A percentile compares a stretch with the other conserved stretches of the same genome.
Evolutionary conservation across 139 green algal species (phyloP).

Genomic region (Closterium sp.): DNA sequence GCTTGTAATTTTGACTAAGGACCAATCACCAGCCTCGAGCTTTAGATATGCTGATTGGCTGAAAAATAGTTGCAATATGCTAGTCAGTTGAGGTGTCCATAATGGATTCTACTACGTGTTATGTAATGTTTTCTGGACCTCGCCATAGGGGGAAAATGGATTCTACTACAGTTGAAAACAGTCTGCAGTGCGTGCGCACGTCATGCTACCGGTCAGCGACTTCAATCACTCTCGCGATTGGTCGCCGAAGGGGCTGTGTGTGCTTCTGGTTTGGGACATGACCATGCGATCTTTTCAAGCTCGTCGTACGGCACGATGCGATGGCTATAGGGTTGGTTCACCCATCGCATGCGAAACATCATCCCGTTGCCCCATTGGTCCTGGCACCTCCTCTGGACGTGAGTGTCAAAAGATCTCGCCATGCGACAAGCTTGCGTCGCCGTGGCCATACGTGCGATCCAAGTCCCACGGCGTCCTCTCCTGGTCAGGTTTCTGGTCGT

Average conservation of each 20-base stretch:
- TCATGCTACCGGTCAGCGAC: background rate
- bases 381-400: background rate
- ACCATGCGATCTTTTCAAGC: background rate
- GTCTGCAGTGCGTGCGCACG: background rate
- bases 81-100: background rate
- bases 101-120: background rate
- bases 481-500: background rate
- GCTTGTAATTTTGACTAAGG: too few species aligned
- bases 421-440: background rate
- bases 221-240: background rate
- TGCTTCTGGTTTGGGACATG: background rate
- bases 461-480: background rate
- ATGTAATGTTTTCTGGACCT: too few species aligned
- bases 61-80: too few species aligned
- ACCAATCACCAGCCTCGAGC: too few species aligned
- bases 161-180: background rate
- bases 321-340: background rate
- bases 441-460: background rate
- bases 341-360: background rate
- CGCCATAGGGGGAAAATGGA: too few species aligned
- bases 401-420: background rate
- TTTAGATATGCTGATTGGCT: too few species aligned
- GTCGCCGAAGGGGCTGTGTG: background rate
- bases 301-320: background rate
- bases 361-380: background rate